Base-by-base conservation (phyloP, 495 filamentous ascomycete genomes). In the Parathielavia appendiculata region DNA sequence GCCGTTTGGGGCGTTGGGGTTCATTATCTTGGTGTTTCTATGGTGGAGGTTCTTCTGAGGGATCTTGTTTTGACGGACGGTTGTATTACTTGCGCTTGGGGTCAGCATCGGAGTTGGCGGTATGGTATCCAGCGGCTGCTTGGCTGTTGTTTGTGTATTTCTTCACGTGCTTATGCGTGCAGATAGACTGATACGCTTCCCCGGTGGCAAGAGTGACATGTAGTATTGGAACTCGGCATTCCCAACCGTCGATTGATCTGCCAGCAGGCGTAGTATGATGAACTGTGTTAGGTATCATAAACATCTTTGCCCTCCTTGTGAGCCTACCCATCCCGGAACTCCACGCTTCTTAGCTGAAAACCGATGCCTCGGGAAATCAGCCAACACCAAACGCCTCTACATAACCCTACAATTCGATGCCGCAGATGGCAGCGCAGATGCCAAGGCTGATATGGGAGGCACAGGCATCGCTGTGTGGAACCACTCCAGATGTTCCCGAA, bases 31-130 rank as follows among this genome's bases (percentile, higher is more conserved):
- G 51, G 69, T 95, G 55, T 87, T 97, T 65, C 76, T 96, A 56
- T 96, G 86, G 86, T 92, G 90, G 86, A 83, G 90, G 66, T 95
- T 97, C 74, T 95, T 96, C 72, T 96, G 71, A 74, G 46, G n/a
- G 35, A 19, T 30, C 23, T 1, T 8, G 13, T 1, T 8, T 13
- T 47, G 53, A 16, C 14, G 22, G 20, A 17, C 20, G 5, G 30
- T 0, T 1, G 32, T 11, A 14, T 43, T 50, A 30, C 10, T 43
- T 20, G 35, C 26, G 13, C 38, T 50, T 13, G 32, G 44, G 36
- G 16, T 46, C 46, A 52, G 44, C 44, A 63, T 53, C 20, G 56
- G 56, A 53, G 51, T 23, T 55, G 22, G 45, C 26, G 41, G 47
- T 11, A 34, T 34, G 50, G 36, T 12, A 41, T 34, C 20, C 35